phyloP scores from a whole-genome alignment of 495 filamentous ascomycete species.

The Hypomontagnella monticulosa region DNA sequence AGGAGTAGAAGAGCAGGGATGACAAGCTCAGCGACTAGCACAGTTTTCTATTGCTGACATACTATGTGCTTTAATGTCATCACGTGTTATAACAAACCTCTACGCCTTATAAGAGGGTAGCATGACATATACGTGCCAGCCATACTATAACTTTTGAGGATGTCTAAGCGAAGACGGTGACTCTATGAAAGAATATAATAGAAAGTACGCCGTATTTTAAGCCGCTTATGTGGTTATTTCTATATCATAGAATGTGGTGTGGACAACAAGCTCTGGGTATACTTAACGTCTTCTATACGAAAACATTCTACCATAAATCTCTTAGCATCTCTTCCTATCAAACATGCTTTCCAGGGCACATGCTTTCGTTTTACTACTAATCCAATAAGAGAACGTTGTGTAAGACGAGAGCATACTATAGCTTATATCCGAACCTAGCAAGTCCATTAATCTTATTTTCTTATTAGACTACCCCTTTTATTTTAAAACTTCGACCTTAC shows the following conservation, averaged over 20 bases:
- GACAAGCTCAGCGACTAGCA: conserved; percentile 17
- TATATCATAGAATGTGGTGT: too few species aligned
- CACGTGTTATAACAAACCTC: not conserved
- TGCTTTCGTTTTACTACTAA: too few species aligned
- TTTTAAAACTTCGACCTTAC: not conserved
- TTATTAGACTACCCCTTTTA: not conserved
- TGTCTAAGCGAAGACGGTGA: too few species aligned
- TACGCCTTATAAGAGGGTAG: not conserved
- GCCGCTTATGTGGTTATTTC: too few species aligned
- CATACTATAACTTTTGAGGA: too few species aligned
- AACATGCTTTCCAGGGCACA: not conserved
- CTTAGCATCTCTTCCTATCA: not conserved
- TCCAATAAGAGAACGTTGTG: not conserved
- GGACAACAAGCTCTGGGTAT: too few species aligned
- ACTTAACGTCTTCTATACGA: not conserved
- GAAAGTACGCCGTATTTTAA: too few species aligned
- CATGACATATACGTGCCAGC: too few species aligned
- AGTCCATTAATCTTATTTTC: not conserved
- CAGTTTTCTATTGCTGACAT: too few species aligned
- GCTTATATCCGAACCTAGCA: conserved; percentile 5
- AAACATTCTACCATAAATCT: not conserved
- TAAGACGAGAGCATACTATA: not conserved
- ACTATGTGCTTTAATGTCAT: not conserved
- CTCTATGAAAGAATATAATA: too few species aligned
- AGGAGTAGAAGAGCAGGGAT: conserved; percentile 5